phyloP scores from a whole-genome alignment of 805 yeast genomes.

The Wilhelminamyces savonicus region DNA sequence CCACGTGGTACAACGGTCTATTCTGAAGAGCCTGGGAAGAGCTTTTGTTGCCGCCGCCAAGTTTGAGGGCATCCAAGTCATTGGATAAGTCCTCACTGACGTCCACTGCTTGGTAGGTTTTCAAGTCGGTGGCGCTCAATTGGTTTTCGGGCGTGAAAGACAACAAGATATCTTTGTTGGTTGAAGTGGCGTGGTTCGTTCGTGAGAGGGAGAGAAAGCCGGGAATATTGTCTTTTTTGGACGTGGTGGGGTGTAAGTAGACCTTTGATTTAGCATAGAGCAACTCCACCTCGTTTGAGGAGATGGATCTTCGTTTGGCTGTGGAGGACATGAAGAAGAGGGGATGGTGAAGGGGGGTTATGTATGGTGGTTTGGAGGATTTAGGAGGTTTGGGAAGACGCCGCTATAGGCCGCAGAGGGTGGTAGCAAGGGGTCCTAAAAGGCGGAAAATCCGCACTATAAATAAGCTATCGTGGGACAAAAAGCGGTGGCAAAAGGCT shows the following conservation, averaged over 20 bases:
- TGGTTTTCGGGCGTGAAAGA: slow-evolving; percentile 64
- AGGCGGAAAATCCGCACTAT: too few species aligned
- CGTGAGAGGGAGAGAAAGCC: slow-evolving; percentile 69
- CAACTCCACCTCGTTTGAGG: slow-evolving; percentile 35
- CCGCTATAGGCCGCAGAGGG: too few species aligned
- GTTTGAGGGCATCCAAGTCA: slow-evolving; percentile 14
- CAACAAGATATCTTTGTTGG: slow-evolving; percentile 52
- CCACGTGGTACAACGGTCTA: slow-evolving; percentile 17
- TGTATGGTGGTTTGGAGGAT: too few species aligned
- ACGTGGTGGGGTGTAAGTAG: slow-evolving; percentile 74
- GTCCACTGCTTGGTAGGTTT: slow-evolving; percentile 46
- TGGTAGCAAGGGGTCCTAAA: too few species aligned
- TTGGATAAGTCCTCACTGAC: slow-evolving; percentile 24
- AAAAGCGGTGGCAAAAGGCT: too few species aligned
- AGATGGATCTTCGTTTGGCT: too few species aligned
- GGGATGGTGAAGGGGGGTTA: too few species aligned
- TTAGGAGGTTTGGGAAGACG: too few species aligned
- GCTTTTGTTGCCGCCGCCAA: slow-evolving; percentile 5
- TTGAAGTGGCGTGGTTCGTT: slow-evolving; percentile 37
- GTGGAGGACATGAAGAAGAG: too few species aligned
- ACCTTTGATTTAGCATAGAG: slow-evolving; percentile 62
- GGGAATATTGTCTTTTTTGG: slow-evolving; percentile 67
- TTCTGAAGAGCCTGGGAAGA: neutral
- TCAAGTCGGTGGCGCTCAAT: slow-evolving; percentile 39
- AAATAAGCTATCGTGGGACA: too few species aligned